Conservation (phyloP, 2,329 filamentous ascomycete genomes). For the Colletotrichum karsti region DNA sequence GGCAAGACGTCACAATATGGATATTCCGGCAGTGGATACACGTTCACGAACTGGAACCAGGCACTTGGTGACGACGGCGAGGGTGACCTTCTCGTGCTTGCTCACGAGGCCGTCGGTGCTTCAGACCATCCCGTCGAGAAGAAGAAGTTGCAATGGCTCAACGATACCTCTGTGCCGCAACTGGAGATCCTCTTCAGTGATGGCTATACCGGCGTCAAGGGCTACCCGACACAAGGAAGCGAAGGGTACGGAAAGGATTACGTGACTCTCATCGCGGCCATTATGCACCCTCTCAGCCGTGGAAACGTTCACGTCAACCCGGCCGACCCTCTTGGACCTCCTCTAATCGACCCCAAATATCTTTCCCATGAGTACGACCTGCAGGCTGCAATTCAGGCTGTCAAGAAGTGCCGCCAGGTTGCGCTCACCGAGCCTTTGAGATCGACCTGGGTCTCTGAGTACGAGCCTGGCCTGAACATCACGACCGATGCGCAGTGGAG, state of each 20-base stretch:
- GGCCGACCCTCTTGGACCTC: conserved; percentile 39
- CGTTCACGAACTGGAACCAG: conserved; percentile 50
- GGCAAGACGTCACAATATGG: conserved; percentile 45
- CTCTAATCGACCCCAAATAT: conserved; percentile 42
- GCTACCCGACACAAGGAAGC: conserved; percentile 38
- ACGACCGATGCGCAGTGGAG: conserved; percentile 30
- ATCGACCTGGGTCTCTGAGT: conserved; percentile 40
- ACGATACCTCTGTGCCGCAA: conserved; percentile 44
- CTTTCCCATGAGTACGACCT: conserved; percentile 28
- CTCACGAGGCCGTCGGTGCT: conserved; percentile 38
- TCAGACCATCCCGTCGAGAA: conserved; percentile 40
- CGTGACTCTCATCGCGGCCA: conserved; percentile 36
- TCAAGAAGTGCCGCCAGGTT: conserved; percentile 40
- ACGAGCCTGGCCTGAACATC: conserved; percentile 38
- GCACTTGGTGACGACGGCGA: conserved; percentile 38
- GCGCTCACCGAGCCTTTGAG: conserved; percentile 39
- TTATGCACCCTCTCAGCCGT: conserved; percentile 40
- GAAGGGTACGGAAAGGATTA: conserved; percentile 38
- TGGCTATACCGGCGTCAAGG: conserved; percentile 50
- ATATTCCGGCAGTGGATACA: conserved; percentile 46
- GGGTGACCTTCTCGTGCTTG: conserved; percentile 39
- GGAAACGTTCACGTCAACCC: conserved; percentile 43
- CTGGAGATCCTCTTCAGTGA: conserved; percentile 54
- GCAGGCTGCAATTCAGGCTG: conserved; percentile 38
- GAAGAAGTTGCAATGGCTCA: conserved; percentile 49